Base-by-base conservation (phyloP, 2,329 filamentous ascomycete species). In the Claviceps capensis region DNA sequence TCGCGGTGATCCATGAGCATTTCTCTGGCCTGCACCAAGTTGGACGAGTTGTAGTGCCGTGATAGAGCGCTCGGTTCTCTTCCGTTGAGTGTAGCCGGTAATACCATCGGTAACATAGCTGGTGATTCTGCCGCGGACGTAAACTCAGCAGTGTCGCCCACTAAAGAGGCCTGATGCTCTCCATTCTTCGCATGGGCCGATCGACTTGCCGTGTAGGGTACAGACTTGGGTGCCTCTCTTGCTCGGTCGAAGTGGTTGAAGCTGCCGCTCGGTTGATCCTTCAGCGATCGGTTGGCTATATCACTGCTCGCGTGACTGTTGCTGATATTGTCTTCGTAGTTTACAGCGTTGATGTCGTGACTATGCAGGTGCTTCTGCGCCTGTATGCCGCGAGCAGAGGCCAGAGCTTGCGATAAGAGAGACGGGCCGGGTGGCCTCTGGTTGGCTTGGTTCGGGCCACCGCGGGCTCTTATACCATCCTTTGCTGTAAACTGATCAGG, bases 381-480 rank as follows among this genome's bases (percentile, higher is more conserved):
- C 19, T 62, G 58, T 48, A 78, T 77, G 61, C 76, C 76, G 61
- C 77, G 75, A 61, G 76, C 77, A 66, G 75, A 77, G 63, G 76
- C 76, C 63, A 80, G 69, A 62, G 77, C 76, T 66, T 79, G 74
- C 54, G 75, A 73, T 65, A 80, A 70, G 59, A 80, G 64, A 53
- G 77, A 80, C 58, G 76, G 73, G 56, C 76, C 76, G 61, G 66
- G 67, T 60, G 72, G 68, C 41, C 53, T 50, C 37, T 50, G 53
- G 26, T 23, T 47, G 7, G 26, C 26, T 46, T 62, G 72, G 67
- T 60, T 69, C 69, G 57, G 69, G 67, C 57, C 65, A 61, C 57
- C 66, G 61, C 71, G 66, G 55, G 70, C 58, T 67, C 73, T 76
- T 69, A 74, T 76, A 72, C 72, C 54, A 43, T 56, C 54, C 40